A percentile compares a stretch with the other conserved stretches of the same genome.
Conservation (phyloP, 179 eudicot species). For the Nepenthes alata region DNA sequence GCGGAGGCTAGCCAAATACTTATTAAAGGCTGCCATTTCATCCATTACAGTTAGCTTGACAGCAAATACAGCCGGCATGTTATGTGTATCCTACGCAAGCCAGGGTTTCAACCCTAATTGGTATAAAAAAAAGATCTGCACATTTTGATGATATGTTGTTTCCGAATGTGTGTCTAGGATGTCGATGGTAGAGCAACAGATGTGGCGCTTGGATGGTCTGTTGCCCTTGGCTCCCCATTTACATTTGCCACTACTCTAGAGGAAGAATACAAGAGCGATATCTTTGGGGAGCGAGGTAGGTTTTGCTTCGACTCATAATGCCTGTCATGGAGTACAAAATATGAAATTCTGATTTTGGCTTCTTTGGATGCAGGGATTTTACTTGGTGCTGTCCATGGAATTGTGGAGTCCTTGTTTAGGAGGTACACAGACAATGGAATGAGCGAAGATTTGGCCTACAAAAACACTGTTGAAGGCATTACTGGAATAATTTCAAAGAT, state of each 20-base stretch:
- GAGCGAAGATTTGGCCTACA: constrained; percentile 85
- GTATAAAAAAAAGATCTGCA: too few relatives aligned
- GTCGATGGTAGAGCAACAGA: constrained; percentile 96
- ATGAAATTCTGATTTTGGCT: neutral
- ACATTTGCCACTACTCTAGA: constrained; percentile 95
- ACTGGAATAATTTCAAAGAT: constrained; percentile 83
- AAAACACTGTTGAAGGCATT: constrained; percentile 89
- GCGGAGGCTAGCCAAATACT: too few relatives aligned
- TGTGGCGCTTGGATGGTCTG: constrained; percentile 98
- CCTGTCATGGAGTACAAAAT: neutral
- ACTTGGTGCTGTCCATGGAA: constrained; percentile 96
- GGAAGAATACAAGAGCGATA: constrained; percentile 97
- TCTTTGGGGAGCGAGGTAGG: constrained; percentile 93
- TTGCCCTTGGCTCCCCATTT: constrained; percentile 97
- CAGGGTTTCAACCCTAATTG: too few relatives aligned
- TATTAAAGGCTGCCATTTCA: too few relatives aligned
- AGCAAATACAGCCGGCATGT: too few relatives aligned
- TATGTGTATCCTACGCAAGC: too few relatives aligned
- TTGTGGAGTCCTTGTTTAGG: constrained; percentile 88
- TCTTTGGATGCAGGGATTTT: constrained; percentile 47
- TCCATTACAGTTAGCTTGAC: too few relatives aligned
- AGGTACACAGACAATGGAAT: constrained; percentile 85
- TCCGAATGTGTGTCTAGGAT: constrained; percentile 32
- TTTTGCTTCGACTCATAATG: neutral
- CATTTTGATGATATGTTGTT: too few relatives aligned